A percentile compares a stretch with the other conserved stretches of the same genome.
Conservation (phyloP, 2,329 filamentous ascomycete genomes). For the Penicillium freii region DNA sequence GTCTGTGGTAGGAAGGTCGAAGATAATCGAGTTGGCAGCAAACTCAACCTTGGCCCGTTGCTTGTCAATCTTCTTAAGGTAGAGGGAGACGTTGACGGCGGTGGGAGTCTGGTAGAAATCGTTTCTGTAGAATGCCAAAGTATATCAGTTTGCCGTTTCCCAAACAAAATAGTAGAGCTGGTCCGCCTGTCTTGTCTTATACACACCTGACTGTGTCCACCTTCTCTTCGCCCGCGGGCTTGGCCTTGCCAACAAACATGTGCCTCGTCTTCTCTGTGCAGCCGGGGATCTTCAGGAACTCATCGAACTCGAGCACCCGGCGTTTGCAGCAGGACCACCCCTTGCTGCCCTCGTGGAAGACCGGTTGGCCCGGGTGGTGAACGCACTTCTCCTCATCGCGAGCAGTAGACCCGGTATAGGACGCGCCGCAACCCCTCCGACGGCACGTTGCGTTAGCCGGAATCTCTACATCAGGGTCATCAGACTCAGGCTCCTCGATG, state of each 20-base stretch:
- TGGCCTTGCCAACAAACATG: conserved; percentile 75
- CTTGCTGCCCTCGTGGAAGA: conserved; percentile 98
- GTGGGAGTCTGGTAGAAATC: conserved; percentile 94
- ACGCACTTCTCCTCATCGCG: conserved; percentile 75
- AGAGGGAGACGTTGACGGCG: conserved; percentile 85
- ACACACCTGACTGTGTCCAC: conserved; percentile 72
- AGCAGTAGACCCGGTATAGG: conserved; percentile 58
- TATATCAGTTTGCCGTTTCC: conserved; percentile 5
- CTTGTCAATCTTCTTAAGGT: conserved; percentile 96
- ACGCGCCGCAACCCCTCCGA: conserved; percentile 68
- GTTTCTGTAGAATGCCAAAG: conserved; percentile 50
- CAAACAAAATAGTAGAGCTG: not conserved
- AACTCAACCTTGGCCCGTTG: conserved; percentile 72
- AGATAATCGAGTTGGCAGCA: conserved; percentile 57
- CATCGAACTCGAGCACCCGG: conserved; percentile 91
- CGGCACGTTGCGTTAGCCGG: conserved; percentile 73
- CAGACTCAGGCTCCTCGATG: conserved; percentile 73
- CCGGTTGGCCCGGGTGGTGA: conserved; percentile 83
- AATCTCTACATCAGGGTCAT: conserved; percentile 73
- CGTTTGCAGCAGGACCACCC: conserved; percentile 97
- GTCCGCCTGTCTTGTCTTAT: not conserved
- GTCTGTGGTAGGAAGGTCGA: conserved; percentile 85
- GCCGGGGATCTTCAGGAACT: conserved; percentile 94
- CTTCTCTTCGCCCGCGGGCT: conserved; percentile 68
- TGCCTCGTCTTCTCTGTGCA: conserved; percentile 80